Percentiles rank a stretch among this genome's conserved stretches.
Conservation (phyloP, 1,284 basidiomycete species). For the Wolfiporia cocos region DNA sequence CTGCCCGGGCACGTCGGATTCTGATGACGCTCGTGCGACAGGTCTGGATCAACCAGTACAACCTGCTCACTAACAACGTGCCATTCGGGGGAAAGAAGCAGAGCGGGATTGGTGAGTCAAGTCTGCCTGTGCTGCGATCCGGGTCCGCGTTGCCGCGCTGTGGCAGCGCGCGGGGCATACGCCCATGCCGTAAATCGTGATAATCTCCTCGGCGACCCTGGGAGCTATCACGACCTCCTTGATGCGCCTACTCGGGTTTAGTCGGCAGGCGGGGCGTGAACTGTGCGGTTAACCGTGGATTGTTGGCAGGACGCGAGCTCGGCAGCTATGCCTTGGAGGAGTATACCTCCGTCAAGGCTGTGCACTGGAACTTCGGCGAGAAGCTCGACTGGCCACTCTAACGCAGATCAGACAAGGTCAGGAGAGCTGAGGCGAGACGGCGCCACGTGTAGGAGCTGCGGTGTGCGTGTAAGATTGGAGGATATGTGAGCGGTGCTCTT, state of each 20-base stretch:
- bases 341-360: conserved; percentile 81
- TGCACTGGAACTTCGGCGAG: conserved; percentile 86
- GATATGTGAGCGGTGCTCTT: too few relatives aligned
- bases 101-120: conserved; percentile 53
- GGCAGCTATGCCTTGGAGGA: conserved; percentile 84
- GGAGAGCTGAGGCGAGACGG: too few relatives aligned
- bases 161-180: neutral
- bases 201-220: too few relatives aligned
- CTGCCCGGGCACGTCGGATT: too few relatives aligned
- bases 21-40: conserved; percentile 20
- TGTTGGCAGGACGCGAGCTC: conserved; percentile 72
- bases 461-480: too few relatives aligned
- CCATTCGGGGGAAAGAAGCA: conserved; percentile 95
- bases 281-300: neutral
- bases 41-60: conserved; percentile 92
- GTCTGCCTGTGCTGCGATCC: neutral
- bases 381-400: conserved; percentile 74
- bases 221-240: too few relatives aligned
- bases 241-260: too few relatives aligned
- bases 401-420: conserved; percentile 10
- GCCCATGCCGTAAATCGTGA: neutral
- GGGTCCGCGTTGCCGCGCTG: neutral
- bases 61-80: conserved; percentile 73
- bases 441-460: too few relatives aligned
- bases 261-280: neutral